Conservation (phyloP, 129 eudicot species). For the Cynara cardunculus region DNA sequence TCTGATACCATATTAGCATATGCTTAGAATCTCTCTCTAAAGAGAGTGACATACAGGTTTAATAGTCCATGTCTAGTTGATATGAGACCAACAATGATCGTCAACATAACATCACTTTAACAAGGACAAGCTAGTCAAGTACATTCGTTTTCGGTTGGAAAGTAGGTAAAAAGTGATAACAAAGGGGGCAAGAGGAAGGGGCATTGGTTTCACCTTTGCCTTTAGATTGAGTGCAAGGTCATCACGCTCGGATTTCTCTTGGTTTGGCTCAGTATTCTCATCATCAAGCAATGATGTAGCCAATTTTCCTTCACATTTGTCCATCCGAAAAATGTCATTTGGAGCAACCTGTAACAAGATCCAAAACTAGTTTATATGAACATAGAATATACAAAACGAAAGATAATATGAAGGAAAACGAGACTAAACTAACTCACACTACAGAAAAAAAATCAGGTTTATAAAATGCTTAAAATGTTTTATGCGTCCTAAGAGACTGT, state of each 20-base stretch:
- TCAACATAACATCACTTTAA: too few species aligned
- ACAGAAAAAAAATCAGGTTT: too few species aligned
- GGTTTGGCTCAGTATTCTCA: slow-evolving; percentile 26
- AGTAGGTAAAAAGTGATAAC: too few species aligned
- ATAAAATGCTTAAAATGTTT: neutral
- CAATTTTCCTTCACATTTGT: slow-evolving; percentile 37
- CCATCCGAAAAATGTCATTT: slow-evolving; percentile 47
- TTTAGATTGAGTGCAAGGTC: slow-evolving; percentile 9
- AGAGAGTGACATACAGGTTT: too few species aligned
- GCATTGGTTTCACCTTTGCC: slow-evolving; percentile 29
- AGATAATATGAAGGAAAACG: neutral
- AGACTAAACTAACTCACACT: neutral
- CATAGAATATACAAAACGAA: neutral
- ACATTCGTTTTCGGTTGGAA: too few species aligned
- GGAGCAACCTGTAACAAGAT: slow-evolving; percentile 49
- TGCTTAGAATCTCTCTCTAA: too few species aligned
- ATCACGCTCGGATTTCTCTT: slow-evolving; percentile 27
- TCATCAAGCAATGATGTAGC: slow-evolving; percentile 12
- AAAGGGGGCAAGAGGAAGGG: neutral
- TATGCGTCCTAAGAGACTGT: too few species aligned
- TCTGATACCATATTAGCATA: too few species aligned
- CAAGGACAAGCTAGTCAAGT: too few species aligned
- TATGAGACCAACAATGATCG: too few species aligned
- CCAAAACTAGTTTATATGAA: neutral
- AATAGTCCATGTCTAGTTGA: too few species aligned